Evolutionary conservation across 2,329 filamentous ascomycete genomes (phyloP), one percentile per base, ranked within the genome.

Genomic region (Teratosphaeria nubilosa): DNA sequence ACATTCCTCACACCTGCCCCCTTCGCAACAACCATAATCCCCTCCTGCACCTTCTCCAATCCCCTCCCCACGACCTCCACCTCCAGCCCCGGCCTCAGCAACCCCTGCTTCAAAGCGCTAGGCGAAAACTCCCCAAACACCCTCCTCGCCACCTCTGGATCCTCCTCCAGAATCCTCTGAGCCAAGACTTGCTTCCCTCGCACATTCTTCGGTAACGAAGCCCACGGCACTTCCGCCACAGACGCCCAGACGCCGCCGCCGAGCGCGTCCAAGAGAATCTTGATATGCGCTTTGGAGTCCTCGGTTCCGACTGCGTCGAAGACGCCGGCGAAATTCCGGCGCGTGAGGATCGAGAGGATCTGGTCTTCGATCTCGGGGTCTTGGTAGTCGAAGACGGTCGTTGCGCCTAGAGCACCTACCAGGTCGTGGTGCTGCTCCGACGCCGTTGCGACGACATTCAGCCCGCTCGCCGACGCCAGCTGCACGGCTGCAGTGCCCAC

Each of bases 261-360:
- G 2, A 67, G 57, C 63, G 70, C 66, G 58, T 70, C 66, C 3
- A 65, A 60, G 11, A 69, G 25, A 25, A 60, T 61, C 58, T 63
- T 54, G 51, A 65, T 63, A 60, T 59, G 64, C 9, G 2, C 16
- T 0, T 57, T 56, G 1, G 63, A 64, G 14, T 53, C 56, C n/a
- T 53, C 58, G 5, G 69, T 52, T 13, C 51, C 63, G 56, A 71
- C 68, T 31, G 69, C 62, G 59, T 78, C 76, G 59, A 72, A 77
- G 16, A 74, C 66, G 27, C 76, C 76, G 61, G 32, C 66, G 55
- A 75, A 77, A 11, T 75, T 5, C 72, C 74, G n/a, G 50, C 56
- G 10, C 58, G 75, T 65, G 56, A 77, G 66, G 24, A 74, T 74
- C 10, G 61, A 60, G 22, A 76, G 64, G 45, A 76, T 71, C 55